Conservation (phyloP, 2,329 filamentous ascomycete genomes). For the Cyphellophora attinorum region DNA sequence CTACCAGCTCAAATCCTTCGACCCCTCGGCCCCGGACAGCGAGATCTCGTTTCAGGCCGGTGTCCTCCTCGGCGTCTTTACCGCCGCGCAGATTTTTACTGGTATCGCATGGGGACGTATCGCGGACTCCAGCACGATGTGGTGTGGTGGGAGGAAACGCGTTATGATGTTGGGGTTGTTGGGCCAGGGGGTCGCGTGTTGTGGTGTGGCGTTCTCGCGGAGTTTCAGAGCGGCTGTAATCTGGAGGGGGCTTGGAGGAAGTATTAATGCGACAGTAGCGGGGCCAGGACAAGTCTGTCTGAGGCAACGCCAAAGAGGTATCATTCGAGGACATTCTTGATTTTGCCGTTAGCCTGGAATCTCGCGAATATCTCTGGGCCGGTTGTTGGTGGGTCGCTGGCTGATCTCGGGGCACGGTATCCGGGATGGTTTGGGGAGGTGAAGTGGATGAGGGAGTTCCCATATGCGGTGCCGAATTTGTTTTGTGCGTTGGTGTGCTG, state of each 20-base stretch:
- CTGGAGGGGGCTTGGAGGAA: conserved; percentile 58
- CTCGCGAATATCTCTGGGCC: conserved; percentile 46
- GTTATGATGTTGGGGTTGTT: conserved; percentile 66
- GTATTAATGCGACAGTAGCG: conserved; percentile 64
- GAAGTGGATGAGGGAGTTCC: conserved; percentile 53
- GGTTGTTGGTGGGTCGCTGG: conserved; percentile 55
- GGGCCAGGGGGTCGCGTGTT: conserved; percentile 56
- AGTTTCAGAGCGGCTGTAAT: conserved; percentile 55
- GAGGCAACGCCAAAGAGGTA: conserved; percentile 65
- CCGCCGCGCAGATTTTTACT: conserved; percentile 63
- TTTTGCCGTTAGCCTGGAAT: conserved; percentile 59
- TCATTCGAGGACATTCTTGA: conserved; percentile 45
- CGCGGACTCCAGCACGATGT: conserved; percentile 21
- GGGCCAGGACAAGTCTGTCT: conserved; percentile 63
- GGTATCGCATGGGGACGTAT: conserved; percentile 66
- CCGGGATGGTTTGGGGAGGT: conserved; percentile 55
- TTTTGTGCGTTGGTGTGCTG: conserved; percentile 52
- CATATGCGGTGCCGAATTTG: conserved; percentile 60
- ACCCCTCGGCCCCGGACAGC: conserved; percentile 37
- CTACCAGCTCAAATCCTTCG: conserved; percentile 67
- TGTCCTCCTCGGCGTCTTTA: conserved; percentile 62
- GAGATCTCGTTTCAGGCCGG: conserved; percentile 63
- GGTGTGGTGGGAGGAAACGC: conserved; percentile 64
- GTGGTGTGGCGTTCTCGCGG: conserved; percentile 59
- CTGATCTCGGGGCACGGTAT: conserved; percentile 56